Base-by-base conservation (phyloP, 2,329 filamentous ascomycete species). In the Lachnum nothofagi region DNA sequence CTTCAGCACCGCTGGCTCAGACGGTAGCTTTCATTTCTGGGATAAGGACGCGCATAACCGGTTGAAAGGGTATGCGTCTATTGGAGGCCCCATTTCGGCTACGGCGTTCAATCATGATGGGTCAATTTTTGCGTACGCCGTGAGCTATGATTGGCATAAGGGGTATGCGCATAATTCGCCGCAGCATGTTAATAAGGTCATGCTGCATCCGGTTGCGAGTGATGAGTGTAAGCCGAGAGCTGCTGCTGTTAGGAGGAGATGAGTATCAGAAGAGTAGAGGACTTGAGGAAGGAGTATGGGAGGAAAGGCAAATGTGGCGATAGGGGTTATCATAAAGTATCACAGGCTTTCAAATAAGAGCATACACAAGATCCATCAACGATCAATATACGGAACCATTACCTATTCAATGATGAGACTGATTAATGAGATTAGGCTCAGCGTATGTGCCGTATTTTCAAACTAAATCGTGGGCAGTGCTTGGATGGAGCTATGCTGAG, bases 81-180 rank as follows among this genome's bases (percentile, higher is more conserved):
- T 89, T 5, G 86, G 85, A 16, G 90, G 89, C 47, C 87, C 85
- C 63, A 97, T 97, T 71, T 86, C 86, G 2, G 78, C 87, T n/a
- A 95, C 90, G 1, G 86, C 80, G 17, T 97, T 97, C 75, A 94
- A 89, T 72, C 80, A 81, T 61, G 84, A 77, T 53, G 91, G 91
- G 44, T 84, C 69, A 63, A 87, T 90, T 62, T 91, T 91, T 64
- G 86, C 87, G 17, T 91, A 91, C 62, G 88, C 90, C 19, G 80
- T 95, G 41, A 88, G 88, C 66, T 97, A 97, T 68, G 91, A 97
- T 72, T 97, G 91, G 91, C 88, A 85, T 72, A 96, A 97, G 75
- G 91, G 91, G n/a, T 95, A 90, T 72, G 80, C 85, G 56, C 79
- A 76, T 56, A 95, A 96, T 70, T 91, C 74, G 23, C 82, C 81